Evolutionary conservation across 257 asterid genomes (phyloP), one percentile per base, ranked within the genome.

Genomic region (Solanum sitiens): DNA sequence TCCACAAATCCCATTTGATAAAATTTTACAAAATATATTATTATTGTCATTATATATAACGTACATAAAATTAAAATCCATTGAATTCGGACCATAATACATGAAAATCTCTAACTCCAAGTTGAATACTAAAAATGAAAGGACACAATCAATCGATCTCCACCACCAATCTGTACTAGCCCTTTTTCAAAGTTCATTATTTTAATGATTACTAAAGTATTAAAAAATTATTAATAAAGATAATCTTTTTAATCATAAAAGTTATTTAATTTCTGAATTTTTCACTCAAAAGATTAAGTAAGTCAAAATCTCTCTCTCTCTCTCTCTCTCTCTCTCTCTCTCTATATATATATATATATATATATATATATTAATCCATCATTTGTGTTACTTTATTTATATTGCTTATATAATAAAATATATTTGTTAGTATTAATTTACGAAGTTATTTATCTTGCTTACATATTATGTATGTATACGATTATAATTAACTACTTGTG

Each of bases 1-100:
- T 18, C 0, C 0, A 1, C 10, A 53, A 53, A 18, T 0, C 3
- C 4, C 4, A 18, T 11, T 53, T 18, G 6, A 18, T 53, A 7
- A 53, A 7, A 6, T 53, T 18, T 53, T 0, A 53, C 1, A 18
- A 9, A 18, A 9, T 53, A 53, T 53, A 16, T 53, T 53, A 50
- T 50, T 50, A 53, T 18, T 50, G 2, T 50, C 4, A 0, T 53
- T 16, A 16, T 6, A 16, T 6, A 7, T 6, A 53, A 16, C 11
- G 0, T 18, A 53, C 16, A 53, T 53, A 53, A 18, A 53, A 53
- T 53, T 18, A 53, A 53, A n/a, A 53, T 53, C 11, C 63, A 0
- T 53, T 53, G 63, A 53, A 18, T 53, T 53, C 2, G 3, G 11
- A 53, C 23, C 63, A 18, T 53, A 53, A 53, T 53, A 9, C 2